A percentile compares a stretch with the other conserved stretches of the same genome.
Evolutionary conservation across 306 rosid genomes (phyloP).

Genomic region (Vigna hirtella): DNA sequence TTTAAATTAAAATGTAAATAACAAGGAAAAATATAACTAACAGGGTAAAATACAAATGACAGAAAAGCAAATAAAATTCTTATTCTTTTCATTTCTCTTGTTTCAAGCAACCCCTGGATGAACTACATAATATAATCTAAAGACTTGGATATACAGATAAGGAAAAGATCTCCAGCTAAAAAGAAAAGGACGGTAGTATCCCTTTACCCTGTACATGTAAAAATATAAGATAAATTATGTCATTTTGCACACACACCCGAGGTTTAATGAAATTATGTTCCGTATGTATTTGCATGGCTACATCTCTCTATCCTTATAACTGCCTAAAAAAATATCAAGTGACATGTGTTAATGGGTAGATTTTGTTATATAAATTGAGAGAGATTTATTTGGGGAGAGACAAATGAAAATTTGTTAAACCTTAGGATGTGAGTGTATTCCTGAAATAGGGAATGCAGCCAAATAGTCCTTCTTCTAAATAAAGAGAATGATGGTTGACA

Average conservation of each 20-base stretch:
- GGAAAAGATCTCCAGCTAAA: background rate
- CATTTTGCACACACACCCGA: background rate
- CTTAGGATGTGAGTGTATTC: background rate
- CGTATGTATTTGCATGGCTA: background rate
- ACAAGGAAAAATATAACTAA: background rate
- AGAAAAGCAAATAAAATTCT: too few relatives aligned
- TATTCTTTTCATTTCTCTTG: too few relatives aligned
- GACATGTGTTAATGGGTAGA: background rate
- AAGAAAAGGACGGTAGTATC: background rate
- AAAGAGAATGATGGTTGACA: background rate
- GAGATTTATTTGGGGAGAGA: background rate
- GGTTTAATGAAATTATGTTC: background rate
- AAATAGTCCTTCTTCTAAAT: background rate
- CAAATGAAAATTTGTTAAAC: background rate
- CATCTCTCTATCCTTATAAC: background rate
- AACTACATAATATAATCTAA: conserved; percentile 6
- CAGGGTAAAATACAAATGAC: background rate
- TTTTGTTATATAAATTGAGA: background rate
- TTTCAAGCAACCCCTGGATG: background rate
- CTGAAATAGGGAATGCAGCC: background rate
- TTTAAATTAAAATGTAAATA: background rate
- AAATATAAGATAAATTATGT: background rate
- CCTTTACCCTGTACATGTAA: background rate
- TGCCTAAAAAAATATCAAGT: background rate
- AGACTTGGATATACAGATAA: conserved; percentile 41